Evolutionary conservation across 208 protist genomes (phyloP).

Genomic region (Herpetomonas samuelpessoai): DNA sequence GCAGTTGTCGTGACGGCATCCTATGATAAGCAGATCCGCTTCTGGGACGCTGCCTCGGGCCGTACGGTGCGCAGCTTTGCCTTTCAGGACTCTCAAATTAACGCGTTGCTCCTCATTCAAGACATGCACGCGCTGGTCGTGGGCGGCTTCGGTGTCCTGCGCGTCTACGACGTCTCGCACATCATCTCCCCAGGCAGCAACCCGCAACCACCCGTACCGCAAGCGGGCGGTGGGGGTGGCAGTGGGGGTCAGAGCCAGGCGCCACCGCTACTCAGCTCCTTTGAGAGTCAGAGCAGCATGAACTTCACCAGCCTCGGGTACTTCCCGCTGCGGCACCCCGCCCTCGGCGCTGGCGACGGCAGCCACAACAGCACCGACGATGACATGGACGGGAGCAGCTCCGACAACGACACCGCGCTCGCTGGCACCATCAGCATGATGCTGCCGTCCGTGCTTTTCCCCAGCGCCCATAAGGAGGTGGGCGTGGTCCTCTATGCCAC

Average conservation of each 20-base stretch:
- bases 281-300: slow-evolving; percentile 72
- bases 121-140: slow-evolving; percentile 65
- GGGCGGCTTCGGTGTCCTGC: slow-evolving; percentile 62
- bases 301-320: slow-evolving; percentile 79
- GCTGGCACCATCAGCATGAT: not conserved
- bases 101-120: slow-evolving; percentile 52
- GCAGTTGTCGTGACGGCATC: slow-evolving; percentile 70
- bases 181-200: not conserved
- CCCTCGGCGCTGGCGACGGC: slow-evolving; percentile 11
- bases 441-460: not conserved
- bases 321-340: slow-evolving; percentile 39
- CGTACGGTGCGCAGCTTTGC: slow-evolving; percentile 67
- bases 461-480: slow-evolving; percentile 11
- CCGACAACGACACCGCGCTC: not conserved
- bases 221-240: not conserved
- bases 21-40: slow-evolving; percentile 85
- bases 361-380: not conserved
- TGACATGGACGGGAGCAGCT: not conserved
- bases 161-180: slow-evolving; percentile 51
- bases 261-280: slow-evolving; percentile 55
- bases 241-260: slow-evolving; percentile 16
- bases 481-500: slow-evolving; percentile 51
- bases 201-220: slow-evolving; percentile 10
- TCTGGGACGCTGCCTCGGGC: slow-evolving; percentile 73
- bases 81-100: slow-evolving; percentile 83